Percentiles rank a stretch among this genome's conserved stretches.
Conservation (phyloP, 768 basidiomycete species). For the Boletus rubropictus region DNA sequence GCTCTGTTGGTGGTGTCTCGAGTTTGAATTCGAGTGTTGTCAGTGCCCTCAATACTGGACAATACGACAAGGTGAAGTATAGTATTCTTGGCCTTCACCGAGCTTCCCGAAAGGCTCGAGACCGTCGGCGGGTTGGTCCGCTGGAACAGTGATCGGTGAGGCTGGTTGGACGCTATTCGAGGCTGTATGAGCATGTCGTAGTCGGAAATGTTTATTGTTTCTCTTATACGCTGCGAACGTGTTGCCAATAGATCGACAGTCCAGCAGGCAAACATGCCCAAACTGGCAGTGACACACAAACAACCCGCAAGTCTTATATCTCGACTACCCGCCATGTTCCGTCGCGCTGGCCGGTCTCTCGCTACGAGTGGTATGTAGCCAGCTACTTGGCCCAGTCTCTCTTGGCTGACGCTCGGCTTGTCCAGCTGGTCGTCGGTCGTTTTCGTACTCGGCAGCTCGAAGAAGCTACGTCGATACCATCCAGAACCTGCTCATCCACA, state of each 20-base stretch:
- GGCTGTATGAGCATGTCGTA: constrained; percentile 13
- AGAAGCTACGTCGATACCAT: constrained; percentile 84
- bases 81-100: constrained; percentile 66
- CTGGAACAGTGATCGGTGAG: constrained; percentile 23
- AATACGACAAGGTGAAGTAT: constrained; percentile 80
- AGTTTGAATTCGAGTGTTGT: not conserved
- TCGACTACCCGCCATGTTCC: constrained; percentile 39
- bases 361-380: constrained; percentile 42
- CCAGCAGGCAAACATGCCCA: constrained; percentile 22
- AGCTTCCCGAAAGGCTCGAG: constrained; percentile 67
- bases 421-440: constrained; percentile 67
- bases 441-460: constrained; percentile 72
- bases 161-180: not conserved
- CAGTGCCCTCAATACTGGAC: constrained; percentile 59
- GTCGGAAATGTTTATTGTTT: constrained; percentile 13
- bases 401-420: not conserved
- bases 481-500: constrained; percentile 85
- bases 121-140: constrained; percentile 42
- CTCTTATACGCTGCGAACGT: constrained; percentile 1
- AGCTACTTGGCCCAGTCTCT: not conserved
- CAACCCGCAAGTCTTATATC: no score
- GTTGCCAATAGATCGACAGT: not conserved
- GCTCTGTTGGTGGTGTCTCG: not conserved
- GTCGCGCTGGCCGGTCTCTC: constrained; percentile 55
- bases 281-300: no score